Base-by-base conservation (phyloP, 768 basidiomycete species). In the Boletus sp. region DNA sequence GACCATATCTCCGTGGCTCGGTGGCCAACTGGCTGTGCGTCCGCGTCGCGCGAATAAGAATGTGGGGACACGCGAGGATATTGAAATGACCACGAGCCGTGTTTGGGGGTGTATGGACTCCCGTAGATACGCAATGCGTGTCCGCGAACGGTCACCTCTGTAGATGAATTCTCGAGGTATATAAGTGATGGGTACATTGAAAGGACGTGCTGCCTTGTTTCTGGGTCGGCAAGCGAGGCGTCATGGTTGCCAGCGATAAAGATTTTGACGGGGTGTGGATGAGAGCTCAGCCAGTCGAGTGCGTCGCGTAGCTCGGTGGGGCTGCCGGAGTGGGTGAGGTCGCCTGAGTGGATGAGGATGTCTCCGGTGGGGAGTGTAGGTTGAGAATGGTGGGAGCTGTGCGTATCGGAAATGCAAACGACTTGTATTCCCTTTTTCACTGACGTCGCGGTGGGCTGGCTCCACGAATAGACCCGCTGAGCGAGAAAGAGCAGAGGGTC, bases 221-320 rank as follows among this genome's bases (percentile, higher is more conserved):
- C 49, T 3, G 35, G 50, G 39, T 47, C 33, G 29, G 58, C 55
- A 8, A 57, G 50, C 15, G 50, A 33, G 35, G 45, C 33, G 40
- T 59, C 50, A 30, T 59, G 58, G 55, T 59, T 59, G 50, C 58
- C 58, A 4, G 58, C 58, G 39, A 59, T 15, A 11, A 57, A 50
- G 8, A 59, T 36, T 20, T 59, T 59, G 46, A 57, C 7, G 5
- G 58, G 58, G 35, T 59, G 58, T 14, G 58, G 46, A 29, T 52
- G 46, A 42, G 55, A 41, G 29, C 49, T 57, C 32, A 57, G 17
- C 57, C 54, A 58, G 35, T 46, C 57, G 41, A 58, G 55, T 2
- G 54, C 55, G 28, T 57, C 55, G 33, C 30, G 44, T 28, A 59
- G 37, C 6, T 57, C 58, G 6, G 46, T 32, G 14, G 40, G 39